phyloP scores from a whole-genome alignment of 768 basidiomycete species.

The Kwoniella mangroviensis region DNA sequence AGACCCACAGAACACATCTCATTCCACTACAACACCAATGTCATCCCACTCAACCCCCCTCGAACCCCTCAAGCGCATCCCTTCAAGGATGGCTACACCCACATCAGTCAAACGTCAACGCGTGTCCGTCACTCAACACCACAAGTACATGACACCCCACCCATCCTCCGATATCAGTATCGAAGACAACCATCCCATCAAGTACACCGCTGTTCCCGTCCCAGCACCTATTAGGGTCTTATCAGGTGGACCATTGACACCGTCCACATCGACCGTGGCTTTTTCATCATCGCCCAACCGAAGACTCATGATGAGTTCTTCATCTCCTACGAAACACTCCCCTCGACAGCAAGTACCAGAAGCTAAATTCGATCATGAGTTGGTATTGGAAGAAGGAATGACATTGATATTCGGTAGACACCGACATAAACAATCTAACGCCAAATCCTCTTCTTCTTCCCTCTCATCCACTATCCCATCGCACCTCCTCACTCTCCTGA shows the following conservation, averaged over 20 bases:
- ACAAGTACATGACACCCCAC: conserved; percentile 19
- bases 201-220: conserved; percentile 34
- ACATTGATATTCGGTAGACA: conserved; percentile 48
- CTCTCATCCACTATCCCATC: conserved; percentile 9
- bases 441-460: conserved; percentile 4
- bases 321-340: conserved; percentile 20
- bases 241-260: conserved; percentile 34
- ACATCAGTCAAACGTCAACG: conserved; percentile 13
- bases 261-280: conserved; percentile 48
- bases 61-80: conserved; percentile 22
- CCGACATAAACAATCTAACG: conserved; percentile 19
- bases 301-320: conserved; percentile 21
- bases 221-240: conserved; percentile 18
- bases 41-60: conserved; percentile 11
- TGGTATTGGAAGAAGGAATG: conserved; percentile 15
- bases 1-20: neutral
- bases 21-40: neutral
- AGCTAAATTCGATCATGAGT: conserved; percentile 9
- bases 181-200: neutral
- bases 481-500: conserved; percentile 13
- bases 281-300: conserved; percentile 45
- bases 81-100: conserved; percentile 11
- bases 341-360: conserved; percentile 7
- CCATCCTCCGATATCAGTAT: conserved; percentile 17
- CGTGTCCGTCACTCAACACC: neutral